Evolutionary conservation across 768 basidiomycete species (phyloP).

Genomic region (Calvatia gigantea): DNA sequence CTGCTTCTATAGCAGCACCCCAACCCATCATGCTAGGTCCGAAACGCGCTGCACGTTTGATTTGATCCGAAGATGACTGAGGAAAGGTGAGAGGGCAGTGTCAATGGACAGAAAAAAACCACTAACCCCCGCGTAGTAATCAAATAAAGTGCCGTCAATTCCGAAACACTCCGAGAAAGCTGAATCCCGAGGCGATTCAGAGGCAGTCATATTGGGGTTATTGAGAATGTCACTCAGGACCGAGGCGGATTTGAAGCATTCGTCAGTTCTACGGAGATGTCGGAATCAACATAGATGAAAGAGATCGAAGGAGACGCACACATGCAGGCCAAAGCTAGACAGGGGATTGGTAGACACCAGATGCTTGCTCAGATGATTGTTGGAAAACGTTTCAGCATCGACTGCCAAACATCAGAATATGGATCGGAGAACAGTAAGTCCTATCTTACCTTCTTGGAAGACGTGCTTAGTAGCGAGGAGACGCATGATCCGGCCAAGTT

Average conservation of each 20-base stretch:
- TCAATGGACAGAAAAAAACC: not conserved
- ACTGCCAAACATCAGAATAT: constrained; percentile 19
- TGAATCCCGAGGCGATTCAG: constrained; percentile 19
- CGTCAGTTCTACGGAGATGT: constrained; percentile 16
- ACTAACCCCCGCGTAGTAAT: constrained; percentile 22
- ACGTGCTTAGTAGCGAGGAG: constrained; percentile 36
- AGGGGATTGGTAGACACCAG: constrained; percentile 25
- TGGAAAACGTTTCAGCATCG: constrained; percentile 29
- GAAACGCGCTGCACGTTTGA: constrained; percentile 20
- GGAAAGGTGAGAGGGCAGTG: not conserved
- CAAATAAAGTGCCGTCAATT: constrained; percentile 19
- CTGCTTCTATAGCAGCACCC: constrained; percentile 27
- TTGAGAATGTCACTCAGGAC: constrained; percentile 31
- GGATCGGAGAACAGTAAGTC: not conserved
- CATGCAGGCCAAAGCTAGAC: constrained; percentile 21
- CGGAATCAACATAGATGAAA: not conserved
- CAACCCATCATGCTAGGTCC: constrained; percentile 31
- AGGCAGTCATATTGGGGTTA: constrained; percentile 29
- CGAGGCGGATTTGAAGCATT: constrained; percentile 19
- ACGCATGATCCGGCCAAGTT: constrained; percentile 36
- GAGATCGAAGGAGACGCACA: constrained; percentile 13
- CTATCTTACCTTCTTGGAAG: constrained; percentile 28
- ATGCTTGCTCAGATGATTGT: constrained; percentile 32
- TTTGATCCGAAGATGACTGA: constrained; percentile 1
- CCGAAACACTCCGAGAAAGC: constrained; percentile 23